phyloP scores from a whole-genome alignment of 306 rosid genomes.

The Amphicarpaea edgeworthii region DNA sequence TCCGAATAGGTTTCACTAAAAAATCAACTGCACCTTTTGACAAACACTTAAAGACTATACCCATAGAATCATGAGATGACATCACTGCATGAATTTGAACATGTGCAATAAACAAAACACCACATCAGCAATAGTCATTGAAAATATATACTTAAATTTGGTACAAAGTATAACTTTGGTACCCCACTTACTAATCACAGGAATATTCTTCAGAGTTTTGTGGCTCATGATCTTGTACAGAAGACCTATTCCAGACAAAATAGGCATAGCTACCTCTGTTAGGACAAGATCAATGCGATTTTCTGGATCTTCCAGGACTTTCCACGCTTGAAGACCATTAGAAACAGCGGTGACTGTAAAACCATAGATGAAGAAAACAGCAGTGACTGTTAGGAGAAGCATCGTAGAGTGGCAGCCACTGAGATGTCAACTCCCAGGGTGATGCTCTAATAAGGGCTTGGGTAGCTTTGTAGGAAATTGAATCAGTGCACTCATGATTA shows the following conservation, averaged over 20 bases:
- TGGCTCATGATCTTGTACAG: slow-evolving; percentile 71
- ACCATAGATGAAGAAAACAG: slow-evolving; percentile 43
- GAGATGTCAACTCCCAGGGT: not conserved
- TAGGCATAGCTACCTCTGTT: slow-evolving; percentile 75
- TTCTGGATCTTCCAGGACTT: slow-evolving; percentile 59
- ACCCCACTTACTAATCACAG: slow-evolving; percentile 73
- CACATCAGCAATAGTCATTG: slow-evolving; percentile 32
- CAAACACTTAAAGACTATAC: slow-evolving; percentile 66
- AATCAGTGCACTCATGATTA: not conserved
- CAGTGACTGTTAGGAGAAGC: no score
- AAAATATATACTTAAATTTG: slow-evolving; percentile 28
- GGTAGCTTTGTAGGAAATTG: not conserved
- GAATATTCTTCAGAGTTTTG: slow-evolving; percentile 61
- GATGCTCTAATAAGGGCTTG: no score
- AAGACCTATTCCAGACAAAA: slow-evolving; percentile 70
- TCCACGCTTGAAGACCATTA: slow-evolving; percentile 73
- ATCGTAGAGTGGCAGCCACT: not conserved
- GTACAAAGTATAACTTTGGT: slow-evolving; percentile 38
- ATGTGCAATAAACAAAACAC: slow-evolving; percentile 30
- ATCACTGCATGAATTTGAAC: slow-evolving; percentile 54
- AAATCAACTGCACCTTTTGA: slow-evolving; percentile 73
- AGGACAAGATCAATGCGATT: slow-evolving; percentile 62
- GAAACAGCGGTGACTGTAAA: slow-evolving; percentile 69
- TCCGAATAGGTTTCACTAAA: slow-evolving; percentile 73
- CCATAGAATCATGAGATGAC: slow-evolving; percentile 75